phyloP scores from a whole-genome alignment of 2,329 filamentous ascomycete genomes.

The Dryadomyces sulphureus region DNA sequence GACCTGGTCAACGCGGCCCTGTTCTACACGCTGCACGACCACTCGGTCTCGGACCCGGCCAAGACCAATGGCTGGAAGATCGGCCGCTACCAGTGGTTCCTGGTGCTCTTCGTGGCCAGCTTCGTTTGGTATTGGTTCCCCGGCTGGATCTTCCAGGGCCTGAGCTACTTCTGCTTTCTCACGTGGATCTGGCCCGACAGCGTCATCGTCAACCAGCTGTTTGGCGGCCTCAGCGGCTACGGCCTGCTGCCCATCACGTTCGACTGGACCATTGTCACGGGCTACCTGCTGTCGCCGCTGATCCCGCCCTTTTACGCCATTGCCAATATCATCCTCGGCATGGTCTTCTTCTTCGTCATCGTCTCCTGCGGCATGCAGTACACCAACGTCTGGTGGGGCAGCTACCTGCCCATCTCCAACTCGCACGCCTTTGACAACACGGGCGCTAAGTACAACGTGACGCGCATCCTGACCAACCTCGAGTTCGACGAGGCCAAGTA shows the following conservation, averaged over 20 bases:
- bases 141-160: constrained; percentile 36
- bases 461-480: constrained; percentile 40
- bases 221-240: constrained; percentile 26
- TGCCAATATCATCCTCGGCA: constrained; percentile 36
- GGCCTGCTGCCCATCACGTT: constrained; percentile 23
- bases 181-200: constrained; percentile 33
- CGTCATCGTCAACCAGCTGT: constrained; percentile 28
- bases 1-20: constrained; percentile 46
- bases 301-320: constrained; percentile 40
- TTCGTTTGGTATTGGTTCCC: constrained; percentile 43
- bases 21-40: constrained; percentile 51
- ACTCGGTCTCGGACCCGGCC: constrained; percentile 33
- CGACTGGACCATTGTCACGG: constrained; percentile 27
- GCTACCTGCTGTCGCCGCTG: constrained; percentile 33
- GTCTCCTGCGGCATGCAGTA: constrained; percentile 46
- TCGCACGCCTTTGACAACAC: constrained; percentile 51
- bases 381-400: constrained; percentile 38
- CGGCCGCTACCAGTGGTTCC: constrained; percentile 48
- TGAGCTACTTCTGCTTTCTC: constrained; percentile 27
- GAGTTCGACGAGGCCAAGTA: constrained; percentile 48
- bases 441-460: constrained; percentile 42
- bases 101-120: constrained; percentile 36
- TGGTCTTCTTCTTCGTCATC: constrained; percentile 39
- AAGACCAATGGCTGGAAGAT: constrained; percentile 45
- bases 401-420: constrained; percentile 47